phyloP scores from a whole-genome alignment of 371 early-diverging fungal genomes.

The Mycotypha africana region DNA sequence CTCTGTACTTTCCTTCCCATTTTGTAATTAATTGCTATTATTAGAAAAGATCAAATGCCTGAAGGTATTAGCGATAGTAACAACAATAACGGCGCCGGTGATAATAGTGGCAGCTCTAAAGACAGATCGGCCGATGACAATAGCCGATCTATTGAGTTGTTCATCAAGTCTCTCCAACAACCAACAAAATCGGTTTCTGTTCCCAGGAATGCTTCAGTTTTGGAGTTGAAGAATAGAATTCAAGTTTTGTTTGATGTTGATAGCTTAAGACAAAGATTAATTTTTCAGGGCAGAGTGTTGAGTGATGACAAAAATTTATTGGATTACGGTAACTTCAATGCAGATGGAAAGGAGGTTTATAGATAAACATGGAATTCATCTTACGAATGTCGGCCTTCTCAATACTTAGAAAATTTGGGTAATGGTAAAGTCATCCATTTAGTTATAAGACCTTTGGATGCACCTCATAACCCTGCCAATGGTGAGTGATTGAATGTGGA shows the following conservation, averaged over 20 bases:
- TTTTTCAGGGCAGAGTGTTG: slow-evolving; percentile 54
- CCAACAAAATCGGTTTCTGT: slow-evolving; percentile 44
- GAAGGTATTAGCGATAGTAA: background rate
- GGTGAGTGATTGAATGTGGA: slow-evolving; percentile 23
- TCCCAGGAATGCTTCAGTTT: slow-evolving; percentile 43
- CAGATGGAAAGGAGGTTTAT: too few relatives aligned
- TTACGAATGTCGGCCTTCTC: too few relatives aligned
- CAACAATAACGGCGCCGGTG: background rate
- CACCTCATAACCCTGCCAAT: slow-evolving; percentile 40
- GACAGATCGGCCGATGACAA: background rate
- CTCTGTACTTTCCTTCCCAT: background rate
- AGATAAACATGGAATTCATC: too few relatives aligned
- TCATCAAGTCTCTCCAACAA: slow-evolving; percentile 48
- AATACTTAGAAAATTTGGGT: slow-evolving; percentile 37
- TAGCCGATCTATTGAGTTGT: slow-evolving; percentile 33
- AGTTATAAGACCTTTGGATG: slow-evolving; percentile 48
- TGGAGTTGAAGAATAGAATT: slow-evolving; percentile 48
- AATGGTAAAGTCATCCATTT: slow-evolving; percentile 56
- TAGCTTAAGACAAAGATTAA: slow-evolving; percentile 47
- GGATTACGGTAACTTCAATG: slow-evolving; percentile 47
- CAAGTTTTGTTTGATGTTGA: slow-evolving; percentile 44
- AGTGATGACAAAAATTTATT: slow-evolving; percentile 45
- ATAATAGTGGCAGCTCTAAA: too few relatives aligned
- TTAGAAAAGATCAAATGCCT: too few relatives aligned
- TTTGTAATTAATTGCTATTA: too few relatives aligned